Percentiles rank a stretch among this genome's conserved stretches.
phyloP scores from a whole-genome alignment of 2,329 filamentous ascomycete species.

The Colletotrichum navitas region DNA sequence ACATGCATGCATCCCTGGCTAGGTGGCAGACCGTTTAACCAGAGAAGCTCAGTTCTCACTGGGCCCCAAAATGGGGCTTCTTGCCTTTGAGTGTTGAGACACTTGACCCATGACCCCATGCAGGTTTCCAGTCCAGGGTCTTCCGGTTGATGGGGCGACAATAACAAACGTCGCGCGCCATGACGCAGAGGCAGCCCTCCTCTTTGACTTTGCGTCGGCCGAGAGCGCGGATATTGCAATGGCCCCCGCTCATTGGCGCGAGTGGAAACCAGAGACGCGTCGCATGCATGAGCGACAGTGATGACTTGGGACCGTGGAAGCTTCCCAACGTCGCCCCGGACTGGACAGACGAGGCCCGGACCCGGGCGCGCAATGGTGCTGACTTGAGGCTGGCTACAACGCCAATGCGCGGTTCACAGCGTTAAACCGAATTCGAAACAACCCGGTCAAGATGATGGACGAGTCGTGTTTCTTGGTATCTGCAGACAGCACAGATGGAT shows the following conservation, averaged over 20 bases:
- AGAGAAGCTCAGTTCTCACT: slow-evolving; percentile 23
- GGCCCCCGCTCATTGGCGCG: slow-evolving; percentile 21
- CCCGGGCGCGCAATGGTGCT: slow-evolving; percentile 13
- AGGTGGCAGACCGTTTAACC: slow-evolving; percentile 29
- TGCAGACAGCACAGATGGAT: background rate
- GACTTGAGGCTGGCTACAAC: slow-evolving; percentile 12
- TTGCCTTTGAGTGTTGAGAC: slow-evolving; percentile 37
- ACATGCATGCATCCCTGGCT: slow-evolving; percentile 28
- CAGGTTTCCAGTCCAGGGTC: slow-evolving; percentile 31
- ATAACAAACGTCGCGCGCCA: slow-evolving; percentile 24
- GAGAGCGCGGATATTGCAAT: slow-evolving; percentile 2
- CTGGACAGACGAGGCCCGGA: background rate
- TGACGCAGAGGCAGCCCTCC: slow-evolving; percentile 25
- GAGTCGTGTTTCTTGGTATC: slow-evolving; percentile 10
- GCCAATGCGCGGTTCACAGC: slow-evolving; percentile 23
- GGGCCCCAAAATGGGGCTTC: slow-evolving; percentile 22
- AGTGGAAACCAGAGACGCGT: slow-evolving; percentile 28
- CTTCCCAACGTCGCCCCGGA: slow-evolving; percentile 12
- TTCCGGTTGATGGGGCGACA: slow-evolving; percentile 39
- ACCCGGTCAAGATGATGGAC: slow-evolving; percentile 10
- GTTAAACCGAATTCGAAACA: slow-evolving; percentile 23
- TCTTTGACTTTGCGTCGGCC: slow-evolving; percentile 13
- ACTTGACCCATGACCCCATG: slow-evolving; percentile 33
- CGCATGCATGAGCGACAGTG: slow-evolving; percentile 6
- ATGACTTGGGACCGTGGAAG: slow-evolving; percentile 12